phyloP scores from a whole-genome alignment of 1,284 basidiomycete genomes.

The Pascua sp. region DNA sequence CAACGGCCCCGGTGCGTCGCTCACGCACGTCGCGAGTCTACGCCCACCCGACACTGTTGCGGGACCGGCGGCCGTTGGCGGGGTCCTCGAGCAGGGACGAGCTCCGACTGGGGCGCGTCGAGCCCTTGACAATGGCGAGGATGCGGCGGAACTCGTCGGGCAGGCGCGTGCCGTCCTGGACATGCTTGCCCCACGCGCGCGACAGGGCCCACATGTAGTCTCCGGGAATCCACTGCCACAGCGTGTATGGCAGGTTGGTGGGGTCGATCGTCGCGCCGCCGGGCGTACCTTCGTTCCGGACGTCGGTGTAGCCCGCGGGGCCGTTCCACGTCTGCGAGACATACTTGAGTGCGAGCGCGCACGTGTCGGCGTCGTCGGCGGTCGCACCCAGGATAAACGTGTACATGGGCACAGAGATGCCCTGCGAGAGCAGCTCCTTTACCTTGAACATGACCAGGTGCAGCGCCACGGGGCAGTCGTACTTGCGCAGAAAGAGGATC shows the following conservation, averaged over 20 bases:
- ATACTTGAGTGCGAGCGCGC: conserved; percentile 9
- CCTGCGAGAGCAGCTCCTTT: conserved; percentile 5
- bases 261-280: conserved; percentile 10
- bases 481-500: conserved; percentile 13
- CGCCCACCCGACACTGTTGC: too few species aligned
- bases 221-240: conserved; percentile 15
- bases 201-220: conserved; percentile 18
- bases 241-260: conserved; percentile 13
- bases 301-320: conserved; percentile 2
- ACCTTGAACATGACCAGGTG: conserved; percentile 6
- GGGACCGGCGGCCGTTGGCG: too few species aligned
- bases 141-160: conserved; percentile 10
- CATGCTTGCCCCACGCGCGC: conserved; percentile 6
- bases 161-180: conserved; percentile 2
- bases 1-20: too few species aligned
- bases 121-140: conserved; percentile 5
- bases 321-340: conserved; percentile 6
- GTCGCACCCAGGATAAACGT: conserved; percentile 11
- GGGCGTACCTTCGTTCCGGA: conserved; percentile 11
- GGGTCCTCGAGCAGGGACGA: too few species aligned
- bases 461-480: conserved; percentile 10
- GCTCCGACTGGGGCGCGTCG: too few species aligned
- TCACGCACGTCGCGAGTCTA: too few species aligned
- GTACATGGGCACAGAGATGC: conserved; percentile 7
- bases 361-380: conserved; percentile 13